phyloP scores from a whole-genome alignment of 2,329 filamentous ascomycete genomes.

The Rosellinia necatrix region DNA sequence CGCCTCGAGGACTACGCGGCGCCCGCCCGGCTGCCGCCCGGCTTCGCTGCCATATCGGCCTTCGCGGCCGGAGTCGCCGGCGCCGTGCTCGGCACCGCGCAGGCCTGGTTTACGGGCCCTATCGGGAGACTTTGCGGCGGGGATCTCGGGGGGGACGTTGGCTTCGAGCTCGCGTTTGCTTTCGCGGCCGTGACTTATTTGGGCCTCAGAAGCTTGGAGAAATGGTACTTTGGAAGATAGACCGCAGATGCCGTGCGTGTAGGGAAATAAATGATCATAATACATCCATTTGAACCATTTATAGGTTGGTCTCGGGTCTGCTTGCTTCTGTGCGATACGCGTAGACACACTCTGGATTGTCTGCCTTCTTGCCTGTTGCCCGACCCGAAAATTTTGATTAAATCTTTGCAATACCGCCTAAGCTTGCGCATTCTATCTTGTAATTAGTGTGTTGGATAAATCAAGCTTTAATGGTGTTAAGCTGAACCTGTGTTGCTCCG shows the following conservation, averaged over 20 bases:
- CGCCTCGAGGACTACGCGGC: constrained; percentile 62
- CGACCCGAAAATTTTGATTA: no score
- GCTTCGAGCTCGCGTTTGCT: constrained; percentile 37
- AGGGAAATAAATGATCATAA: not conserved
- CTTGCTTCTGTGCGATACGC: no score
- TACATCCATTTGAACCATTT: no score
- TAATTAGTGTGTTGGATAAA: no score
- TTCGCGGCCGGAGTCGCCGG: constrained; percentile 69
- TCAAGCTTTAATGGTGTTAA: no score
- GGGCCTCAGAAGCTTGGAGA: constrained; percentile 31
- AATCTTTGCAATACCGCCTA: no score
- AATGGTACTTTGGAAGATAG: constrained; percentile 26
- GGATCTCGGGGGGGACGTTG: constrained; percentile 36
- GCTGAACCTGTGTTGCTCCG: no score
- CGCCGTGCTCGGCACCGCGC: constrained; percentile 71
- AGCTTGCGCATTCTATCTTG: no score
- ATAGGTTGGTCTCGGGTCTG: no score
- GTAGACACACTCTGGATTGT: not conserved
- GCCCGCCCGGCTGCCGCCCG: constrained; percentile 61
- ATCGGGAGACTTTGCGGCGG: constrained; percentile 65
- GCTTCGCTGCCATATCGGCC: constrained; percentile 65
- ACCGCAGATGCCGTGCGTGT: not conserved
- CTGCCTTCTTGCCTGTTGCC: not conserved
- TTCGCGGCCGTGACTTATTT: constrained; percentile 32
- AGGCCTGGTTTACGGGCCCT: constrained; percentile 70